These are phyloP conservation scores for Aschersonia sp. DNA, from an alignment of 2,329 filamentous ascomycete species.

Conservation along the genomic window DNA sequence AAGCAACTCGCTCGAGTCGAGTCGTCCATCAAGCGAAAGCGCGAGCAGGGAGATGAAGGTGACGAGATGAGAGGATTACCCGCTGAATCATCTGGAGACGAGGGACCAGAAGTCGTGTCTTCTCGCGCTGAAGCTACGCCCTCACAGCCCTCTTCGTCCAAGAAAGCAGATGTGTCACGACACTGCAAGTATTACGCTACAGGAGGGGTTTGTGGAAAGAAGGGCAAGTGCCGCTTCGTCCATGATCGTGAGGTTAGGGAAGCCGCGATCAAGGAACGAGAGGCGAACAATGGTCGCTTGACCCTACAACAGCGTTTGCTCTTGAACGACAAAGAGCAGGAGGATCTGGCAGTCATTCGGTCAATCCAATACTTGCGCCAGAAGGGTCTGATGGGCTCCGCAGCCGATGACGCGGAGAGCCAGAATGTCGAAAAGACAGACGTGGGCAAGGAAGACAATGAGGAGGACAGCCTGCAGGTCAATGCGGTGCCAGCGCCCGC, in stretches of 20 bases:
- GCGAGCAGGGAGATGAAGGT: conserved; percentile 51
- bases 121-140: conserved; percentile 23
- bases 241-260: conserved; percentile 50
- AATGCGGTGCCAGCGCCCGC: conserved; percentile 5
- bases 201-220: conserved; percentile 55
- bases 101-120: conserved; percentile 43
- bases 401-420: conserved; percentile 5
- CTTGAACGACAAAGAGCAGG: conserved; percentile 54
- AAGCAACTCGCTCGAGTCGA: conserved; percentile 57
- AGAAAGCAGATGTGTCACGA: conserved; percentile 46
- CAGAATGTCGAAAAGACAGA: neutral
- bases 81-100: conserved; percentile 39
- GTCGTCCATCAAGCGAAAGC: conserved; percentile 53
- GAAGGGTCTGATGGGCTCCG: conserved; percentile 33
- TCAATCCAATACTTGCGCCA: conserved; percentile 51
- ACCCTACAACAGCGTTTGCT: conserved; percentile 52
- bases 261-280: conserved; percentile 47
- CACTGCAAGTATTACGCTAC: conserved; percentile 61
- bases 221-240: conserved; percentile 62
- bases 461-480: neutral
- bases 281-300: conserved; percentile 49
- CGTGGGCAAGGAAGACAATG: neutral
- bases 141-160: conserved; percentile 28
- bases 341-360: conserved; percentile 51
- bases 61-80: conserved; percentile 47